Conservation (phyloP, 345 rosid genomes). For the Fremontodendron californicum region DNA sequence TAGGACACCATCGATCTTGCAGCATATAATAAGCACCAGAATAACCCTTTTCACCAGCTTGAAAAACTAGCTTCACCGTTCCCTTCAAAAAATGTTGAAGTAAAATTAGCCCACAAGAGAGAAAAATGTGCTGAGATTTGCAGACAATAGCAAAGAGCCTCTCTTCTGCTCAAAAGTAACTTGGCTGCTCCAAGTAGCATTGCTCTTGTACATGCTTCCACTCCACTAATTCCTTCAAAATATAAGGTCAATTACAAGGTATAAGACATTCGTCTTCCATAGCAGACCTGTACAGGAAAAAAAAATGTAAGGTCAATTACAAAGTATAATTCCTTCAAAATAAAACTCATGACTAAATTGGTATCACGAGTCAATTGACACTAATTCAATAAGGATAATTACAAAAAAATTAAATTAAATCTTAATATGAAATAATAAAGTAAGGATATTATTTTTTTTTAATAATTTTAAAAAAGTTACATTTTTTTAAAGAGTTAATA, state of each 20-base stretch:
- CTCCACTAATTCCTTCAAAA: constrained; percentile 58
- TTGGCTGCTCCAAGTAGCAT: constrained; percentile 83
- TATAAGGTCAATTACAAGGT: not conserved
- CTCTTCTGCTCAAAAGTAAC: constrained; percentile 46
- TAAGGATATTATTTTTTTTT: too few relatives aligned
- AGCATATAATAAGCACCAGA: constrained; percentile 68
- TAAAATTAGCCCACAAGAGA: not conserved
- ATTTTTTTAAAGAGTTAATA: too few relatives aligned
- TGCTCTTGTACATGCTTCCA: constrained; percentile 65
- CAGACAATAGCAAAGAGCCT: constrained; percentile 2
- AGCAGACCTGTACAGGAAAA: not conserved
- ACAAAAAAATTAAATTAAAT: too few relatives aligned
- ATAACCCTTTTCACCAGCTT: constrained; percentile 76
- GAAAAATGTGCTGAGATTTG: not conserved
- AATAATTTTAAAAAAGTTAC: too few relatives aligned
- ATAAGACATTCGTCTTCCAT: not conserved
- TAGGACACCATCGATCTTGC: constrained; percentile 48
- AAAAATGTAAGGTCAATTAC: too few relatives aligned
- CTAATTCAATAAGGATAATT: too few relatives aligned
- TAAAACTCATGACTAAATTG: too few relatives aligned
- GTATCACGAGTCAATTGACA: too few relatives aligned
- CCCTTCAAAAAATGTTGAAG: constrained; percentile 37
- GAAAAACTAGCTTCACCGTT: constrained; percentile 71
- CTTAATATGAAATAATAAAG: too few relatives aligned
- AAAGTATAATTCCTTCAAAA: too few relatives aligned